Conservation (phyloP, 2,329 filamentous ascomycete genomes). For the Dactylella cylindrospora region DNA sequence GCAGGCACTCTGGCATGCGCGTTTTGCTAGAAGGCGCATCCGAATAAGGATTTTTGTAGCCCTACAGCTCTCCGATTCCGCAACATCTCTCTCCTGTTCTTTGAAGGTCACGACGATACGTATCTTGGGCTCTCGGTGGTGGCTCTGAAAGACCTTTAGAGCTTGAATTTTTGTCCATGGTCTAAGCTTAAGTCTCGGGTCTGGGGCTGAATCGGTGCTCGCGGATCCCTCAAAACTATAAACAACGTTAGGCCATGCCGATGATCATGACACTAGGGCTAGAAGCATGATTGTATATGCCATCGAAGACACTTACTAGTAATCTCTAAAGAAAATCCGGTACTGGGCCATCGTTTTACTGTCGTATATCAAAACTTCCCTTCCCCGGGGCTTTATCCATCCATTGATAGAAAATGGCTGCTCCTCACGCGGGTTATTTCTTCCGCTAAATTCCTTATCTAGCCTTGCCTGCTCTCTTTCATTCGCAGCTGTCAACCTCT, state of each 20-base stretch:
- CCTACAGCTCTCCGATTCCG: constrained; percentile 33
- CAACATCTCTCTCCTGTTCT: constrained; percentile 24
- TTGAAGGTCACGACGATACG: constrained; percentile 26
- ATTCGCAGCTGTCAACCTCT: constrained; percentile 21
- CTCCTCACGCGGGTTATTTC: constrained; percentile 9
- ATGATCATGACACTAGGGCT: too few species aligned
- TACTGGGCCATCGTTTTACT: constrained; percentile 18
- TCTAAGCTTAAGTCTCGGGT: constrained; percentile 11
- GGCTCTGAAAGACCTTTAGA: constrained; percentile 28
- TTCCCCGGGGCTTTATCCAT: constrained; percentile 22
- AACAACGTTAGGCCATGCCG: not conserved
- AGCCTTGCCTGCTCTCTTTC: constrained; percentile 24
- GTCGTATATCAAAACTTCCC: constrained; percentile 23
- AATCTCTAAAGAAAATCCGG: constrained; percentile 27
- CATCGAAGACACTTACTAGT: constrained; percentile 14
- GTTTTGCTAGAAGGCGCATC: too few species aligned
- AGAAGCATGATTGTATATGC: not conserved
- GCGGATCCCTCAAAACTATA: constrained; percentile 15
- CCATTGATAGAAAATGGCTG: constrained; percentile 4
- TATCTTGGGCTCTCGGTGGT: constrained; percentile 16
- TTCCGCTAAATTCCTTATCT: constrained; percentile 1
- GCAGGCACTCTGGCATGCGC: too few species aligned
- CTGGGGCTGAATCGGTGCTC: constrained; percentile 6
- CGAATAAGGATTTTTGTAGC: too few species aligned
- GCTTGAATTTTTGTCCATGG: constrained; percentile 25